phyloP scores from a whole-genome alignment of 1,284 basidiomycete species.

The Melampsora larici-populina region DNA sequence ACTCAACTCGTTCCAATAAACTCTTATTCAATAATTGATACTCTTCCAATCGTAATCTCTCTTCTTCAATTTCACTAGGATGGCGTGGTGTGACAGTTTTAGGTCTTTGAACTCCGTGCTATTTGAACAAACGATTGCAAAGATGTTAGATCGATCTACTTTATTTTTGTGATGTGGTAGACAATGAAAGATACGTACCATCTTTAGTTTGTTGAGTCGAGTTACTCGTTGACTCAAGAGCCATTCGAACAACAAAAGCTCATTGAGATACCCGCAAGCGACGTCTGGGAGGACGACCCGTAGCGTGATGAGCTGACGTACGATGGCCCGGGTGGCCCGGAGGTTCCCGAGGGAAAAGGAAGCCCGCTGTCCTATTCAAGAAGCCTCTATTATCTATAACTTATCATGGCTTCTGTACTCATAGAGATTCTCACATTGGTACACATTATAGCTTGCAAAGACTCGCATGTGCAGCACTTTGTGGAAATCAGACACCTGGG shows the following conservation, averaged over 20 bases:
- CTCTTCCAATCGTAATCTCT: constrained; percentile 14
- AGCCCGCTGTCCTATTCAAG: too few relatives aligned
- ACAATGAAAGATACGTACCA: neutral
- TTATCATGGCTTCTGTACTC: too few relatives aligned
- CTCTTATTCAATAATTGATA: constrained; percentile 17
- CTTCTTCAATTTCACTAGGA: constrained; percentile 8
- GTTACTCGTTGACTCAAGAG: neutral
- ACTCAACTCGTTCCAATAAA: constrained; percentile 30
- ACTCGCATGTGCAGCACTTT: too few relatives aligned
- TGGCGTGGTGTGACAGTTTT: neutral
- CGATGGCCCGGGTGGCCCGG: too few relatives aligned
- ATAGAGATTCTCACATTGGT: too few relatives aligned
- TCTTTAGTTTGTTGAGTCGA: neutral
- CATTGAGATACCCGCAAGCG: neutral
- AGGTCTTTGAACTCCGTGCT: constrained; percentile 35
- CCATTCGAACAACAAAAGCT: neutral
- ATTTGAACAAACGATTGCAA: neutral
- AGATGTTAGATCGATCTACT: neutral
- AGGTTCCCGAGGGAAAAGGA: too few relatives aligned
- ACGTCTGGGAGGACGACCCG: too few relatives aligned
- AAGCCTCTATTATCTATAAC: too few relatives aligned
- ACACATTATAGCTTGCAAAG: too few relatives aligned
- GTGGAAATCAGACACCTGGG: too few relatives aligned
- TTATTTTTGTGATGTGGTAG: too few relatives aligned
- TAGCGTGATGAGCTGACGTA: too few relatives aligned